A percentile compares a stretch with the other conserved stretches of the same genome.
Conservation (phyloP, 1,284 basidiomycete species). For the Lentinula novae-zelandiae region DNA sequence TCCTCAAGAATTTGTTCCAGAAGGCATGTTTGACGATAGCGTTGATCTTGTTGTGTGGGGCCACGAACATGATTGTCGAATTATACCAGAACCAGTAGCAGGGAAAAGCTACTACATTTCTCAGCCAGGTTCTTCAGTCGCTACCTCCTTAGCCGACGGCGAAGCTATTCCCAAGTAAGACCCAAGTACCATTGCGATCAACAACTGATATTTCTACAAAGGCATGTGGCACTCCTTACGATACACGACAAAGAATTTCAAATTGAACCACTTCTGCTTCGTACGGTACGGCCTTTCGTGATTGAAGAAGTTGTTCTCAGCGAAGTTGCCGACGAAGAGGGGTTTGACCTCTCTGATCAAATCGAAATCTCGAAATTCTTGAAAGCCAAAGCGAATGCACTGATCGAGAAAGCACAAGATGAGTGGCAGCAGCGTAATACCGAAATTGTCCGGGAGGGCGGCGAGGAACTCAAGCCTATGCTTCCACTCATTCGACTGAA, state of each 20-base stretch:
- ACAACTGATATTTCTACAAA: slow-evolving; percentile 27
- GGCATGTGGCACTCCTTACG: slow-evolving; percentile 84
- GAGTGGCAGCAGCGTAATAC: slow-evolving; percentile 81
- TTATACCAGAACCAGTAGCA: slow-evolving; percentile 85
- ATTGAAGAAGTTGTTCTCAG: slow-evolving; percentile 78
- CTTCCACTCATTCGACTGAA: slow-evolving; percentile 89
- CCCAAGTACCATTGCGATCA: background rate
- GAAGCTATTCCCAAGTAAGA: slow-evolving; percentile 85
- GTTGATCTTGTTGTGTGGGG: slow-evolving; percentile 96
- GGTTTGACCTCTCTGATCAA: slow-evolving; percentile 75
- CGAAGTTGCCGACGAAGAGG: slow-evolving; percentile 73
- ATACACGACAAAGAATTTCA: slow-evolving; percentile 87
- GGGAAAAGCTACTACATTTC: slow-evolving; percentile 91
- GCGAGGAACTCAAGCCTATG: slow-evolving; percentile 65
- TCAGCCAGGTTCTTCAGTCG: slow-evolving; percentile 94
- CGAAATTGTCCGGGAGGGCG: slow-evolving; percentile 62
- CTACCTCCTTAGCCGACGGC: slow-evolving; percentile 89
- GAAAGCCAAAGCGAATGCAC: slow-evolving; percentile 67
- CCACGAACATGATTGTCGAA: slow-evolving; percentile 97
- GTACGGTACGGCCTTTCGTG: slow-evolving; percentile 95
- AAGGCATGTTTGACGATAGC: slow-evolving; percentile 96
- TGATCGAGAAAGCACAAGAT: slow-evolving; percentile 75
- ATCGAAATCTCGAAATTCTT: slow-evolving; percentile 80
- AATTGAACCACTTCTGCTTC: slow-evolving; percentile 81
- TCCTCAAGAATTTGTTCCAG: slow-evolving; percentile 90